Evolutionary conservation across 1,139 yeast genomes (phyloP), one percentile per base, ranked within the genome.

Genomic region (Geotrichum aggregatum): DNA sequence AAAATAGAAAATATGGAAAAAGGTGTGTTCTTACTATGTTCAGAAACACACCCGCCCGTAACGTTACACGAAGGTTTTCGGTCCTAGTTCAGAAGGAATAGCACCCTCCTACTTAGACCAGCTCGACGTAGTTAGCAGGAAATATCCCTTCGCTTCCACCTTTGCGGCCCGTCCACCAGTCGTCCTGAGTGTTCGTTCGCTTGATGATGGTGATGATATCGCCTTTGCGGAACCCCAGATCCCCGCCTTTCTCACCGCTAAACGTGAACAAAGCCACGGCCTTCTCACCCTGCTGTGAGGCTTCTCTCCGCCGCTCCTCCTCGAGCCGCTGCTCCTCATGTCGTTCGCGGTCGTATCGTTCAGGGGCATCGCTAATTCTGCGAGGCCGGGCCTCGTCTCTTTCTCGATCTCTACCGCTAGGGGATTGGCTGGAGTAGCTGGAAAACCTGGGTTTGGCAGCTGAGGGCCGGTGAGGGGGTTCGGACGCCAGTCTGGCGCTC

Each of bases 141-240:
- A 92, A 92, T 22, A 91, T 89, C 49, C 98, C 98, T 58, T 87
- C 86, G 52, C 71, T 71, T 4, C 94, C 94, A 61, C 85, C 85
- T 54, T 82, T 75, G 65, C 85, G 80, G 18, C 98, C 98, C 0
- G 96, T 88, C 98, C 98, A 92, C 98, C 98, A 92, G 67, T 92
- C 98, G 67, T 92, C 95, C 49, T 82, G 80, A 8, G 96, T 84
- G 16, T 85, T 89, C n/a, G 95, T 80, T 68, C 85, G 87, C 68
- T 89, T 87, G 49, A 87, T 72, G 59, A 92, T 86, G 43, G 87
- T 84, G 62, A 92, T 87, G 13, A 87, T 86, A 68, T 92, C 98
- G 54, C 98, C 98, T 73, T 92, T 92, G 61, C 80, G 83, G 76
- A 92, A 92, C 8, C 95, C 80, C 63, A 92, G 76, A 68, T 92